Percentiles rank a stretch among this genome's conserved stretches.
phyloP scores from a whole-genome alignment of 2,329 filamentous ascomycete species.

The Penicillium capsulatum region DNA sequence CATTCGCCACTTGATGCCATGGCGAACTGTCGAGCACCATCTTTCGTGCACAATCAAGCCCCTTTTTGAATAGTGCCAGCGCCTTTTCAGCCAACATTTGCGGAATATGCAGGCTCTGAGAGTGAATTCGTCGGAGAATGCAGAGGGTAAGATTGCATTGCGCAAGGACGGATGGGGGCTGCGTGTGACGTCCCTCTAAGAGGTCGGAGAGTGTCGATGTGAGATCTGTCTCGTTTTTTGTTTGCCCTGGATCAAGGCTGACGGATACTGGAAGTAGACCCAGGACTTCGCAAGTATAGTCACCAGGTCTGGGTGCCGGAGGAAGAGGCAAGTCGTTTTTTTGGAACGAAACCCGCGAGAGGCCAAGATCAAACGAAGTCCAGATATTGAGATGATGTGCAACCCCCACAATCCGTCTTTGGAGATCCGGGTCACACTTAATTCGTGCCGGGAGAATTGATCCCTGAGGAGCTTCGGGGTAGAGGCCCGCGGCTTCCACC shows the following conservation, averaged over 20 bases:
- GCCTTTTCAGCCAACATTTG: conserved; percentile 43
- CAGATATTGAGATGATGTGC: conserved; percentile 56
- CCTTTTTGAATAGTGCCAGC: conserved; percentile 42
- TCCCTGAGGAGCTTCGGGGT: conserved; percentile 17
- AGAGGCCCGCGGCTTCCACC: conserved; percentile 47
- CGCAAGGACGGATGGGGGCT: conserved; percentile 46
- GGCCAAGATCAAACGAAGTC: conserved; percentile 56
- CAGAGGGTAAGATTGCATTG: conserved; percentile 54
- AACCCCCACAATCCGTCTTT: conserved; percentile 45
- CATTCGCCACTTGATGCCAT: conserved; percentile 58
- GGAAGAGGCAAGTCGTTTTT: conserved; percentile 33
- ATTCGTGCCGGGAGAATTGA: conserved; percentile 12
- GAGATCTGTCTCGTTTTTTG: conserved; percentile 41
- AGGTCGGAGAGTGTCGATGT: conserved; percentile 39
- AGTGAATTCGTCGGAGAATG: conserved; percentile 50
- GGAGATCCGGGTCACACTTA: conserved; percentile 31
- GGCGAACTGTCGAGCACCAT: conserved; percentile 45
- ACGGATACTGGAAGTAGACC: conserved; percentile 50
- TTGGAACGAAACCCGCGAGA: conserved; percentile 49
- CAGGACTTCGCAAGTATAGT: conserved; percentile 50
- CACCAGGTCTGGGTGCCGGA: conserved; percentile 38
- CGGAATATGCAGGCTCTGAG: conserved; percentile 45
- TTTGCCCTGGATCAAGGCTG: conserved; percentile 49
- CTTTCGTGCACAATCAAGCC: conserved; percentile 44
- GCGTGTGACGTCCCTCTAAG: conserved; percentile 37